These are phyloP conservation scores for Zasmidium cellare DNA, from an alignment of 2,329 filamentous ascomycete genomes.

Conservation along the genomic window DNA sequence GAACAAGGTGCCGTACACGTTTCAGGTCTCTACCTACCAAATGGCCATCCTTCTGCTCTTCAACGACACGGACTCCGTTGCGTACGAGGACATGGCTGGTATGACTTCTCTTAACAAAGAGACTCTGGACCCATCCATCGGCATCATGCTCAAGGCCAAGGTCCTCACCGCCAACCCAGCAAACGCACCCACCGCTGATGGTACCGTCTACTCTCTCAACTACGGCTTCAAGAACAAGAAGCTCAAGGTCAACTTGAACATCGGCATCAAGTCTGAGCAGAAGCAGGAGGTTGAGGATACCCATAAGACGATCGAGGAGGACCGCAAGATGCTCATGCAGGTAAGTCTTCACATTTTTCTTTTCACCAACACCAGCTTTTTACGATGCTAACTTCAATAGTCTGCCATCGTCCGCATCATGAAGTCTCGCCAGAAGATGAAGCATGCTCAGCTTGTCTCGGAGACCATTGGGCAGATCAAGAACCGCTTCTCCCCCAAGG, in stretches of 20 bases:
- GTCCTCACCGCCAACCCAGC: conserved; percentile 73
- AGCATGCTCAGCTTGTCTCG: conserved; percentile 89
- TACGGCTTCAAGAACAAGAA: conserved; percentile 98
- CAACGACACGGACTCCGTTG: conserved; percentile 83
- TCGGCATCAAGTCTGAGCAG: conserved; percentile 90
- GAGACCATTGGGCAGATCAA: conserved; percentile 97
- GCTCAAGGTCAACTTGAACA: conserved; percentile 93
- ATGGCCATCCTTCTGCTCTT: conserved; percentile 95
- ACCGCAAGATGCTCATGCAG: conserved; percentile 93
- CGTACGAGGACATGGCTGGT: conserved; percentile 83
- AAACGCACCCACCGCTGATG: conserved; percentile 72
- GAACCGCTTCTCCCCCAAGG: conserved; percentile 86
- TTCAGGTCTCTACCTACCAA: conserved; percentile 96
- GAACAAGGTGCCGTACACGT: conserved; percentile 88
- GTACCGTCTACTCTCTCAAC: conserved; percentile 81
- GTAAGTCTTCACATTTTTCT: conserved; percentile 59
- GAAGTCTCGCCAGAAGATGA: conserved; percentile 99
- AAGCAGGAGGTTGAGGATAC: conserved; percentile 97
- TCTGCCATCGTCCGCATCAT: conserved; percentile 99
- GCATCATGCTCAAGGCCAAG: conserved; percentile 89
- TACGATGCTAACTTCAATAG: conserved; percentile 56
- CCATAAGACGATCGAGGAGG: conserved; percentile 99
- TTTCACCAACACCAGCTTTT: too few relatives aligned
- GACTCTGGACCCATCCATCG: conserved; percentile 80
- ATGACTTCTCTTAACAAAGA: conserved; percentile 79